These are phyloP conservation scores for Plasmodium relictum DNA, from an alignment of 169 alveolate species.

Conservation along the genomic window DNA sequence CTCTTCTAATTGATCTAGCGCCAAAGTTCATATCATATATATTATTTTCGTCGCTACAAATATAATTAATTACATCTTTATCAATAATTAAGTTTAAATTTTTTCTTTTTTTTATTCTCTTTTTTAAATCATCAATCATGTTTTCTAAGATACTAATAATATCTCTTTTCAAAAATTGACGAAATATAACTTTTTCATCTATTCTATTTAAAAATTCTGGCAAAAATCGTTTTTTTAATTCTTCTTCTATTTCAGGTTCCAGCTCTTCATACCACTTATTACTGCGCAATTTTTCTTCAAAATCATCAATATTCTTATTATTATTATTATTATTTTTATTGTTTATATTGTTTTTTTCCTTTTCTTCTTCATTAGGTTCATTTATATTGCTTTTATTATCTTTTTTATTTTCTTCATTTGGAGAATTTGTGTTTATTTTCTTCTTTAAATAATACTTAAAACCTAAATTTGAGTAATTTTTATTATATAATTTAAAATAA, in stretches of 20 bases:
- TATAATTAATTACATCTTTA: slow-evolving; percentile 39
- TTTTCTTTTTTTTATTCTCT: slow-evolving; percentile 76
- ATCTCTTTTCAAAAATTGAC: slow-evolving; percentile 82
- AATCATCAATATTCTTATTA: slow-evolving; percentile 3
- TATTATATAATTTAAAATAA: slow-evolving; percentile 69
- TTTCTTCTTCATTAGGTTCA: slow-evolving; percentile 4
- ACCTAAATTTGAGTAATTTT: slow-evolving; percentile 60
- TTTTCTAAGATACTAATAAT: slow-evolving; percentile 81
- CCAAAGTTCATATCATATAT: slow-evolving; percentile 76
- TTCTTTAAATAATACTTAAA: slow-evolving; percentile 45
- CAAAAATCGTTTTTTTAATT: slow-evolving; percentile 76
- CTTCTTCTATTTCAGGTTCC: slow-evolving; percentile 78
- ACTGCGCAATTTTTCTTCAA: slow-evolving; percentile 69
- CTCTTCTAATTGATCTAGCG: slow-evolving; percentile 76
- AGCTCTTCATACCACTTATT: slow-evolving; percentile 75
- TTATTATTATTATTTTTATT: background rate
- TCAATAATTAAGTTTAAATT: slow-evolving; percentile 60
- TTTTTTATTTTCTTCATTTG: background rate
- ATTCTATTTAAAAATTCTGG: slow-evolving; percentile 88
- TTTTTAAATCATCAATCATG: slow-evolving; percentile 74
- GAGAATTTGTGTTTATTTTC: background rate
- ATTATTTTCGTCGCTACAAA: slow-evolving; percentile 65
- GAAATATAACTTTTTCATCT: slow-evolving; percentile 84
- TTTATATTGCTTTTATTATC: background rate
- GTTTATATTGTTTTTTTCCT: background rate